These are phyloP conservation scores for Nematodospora anomalae DNA, from an alignment of 1,139 yeast species.

Conservation along the genomic window DNA sequence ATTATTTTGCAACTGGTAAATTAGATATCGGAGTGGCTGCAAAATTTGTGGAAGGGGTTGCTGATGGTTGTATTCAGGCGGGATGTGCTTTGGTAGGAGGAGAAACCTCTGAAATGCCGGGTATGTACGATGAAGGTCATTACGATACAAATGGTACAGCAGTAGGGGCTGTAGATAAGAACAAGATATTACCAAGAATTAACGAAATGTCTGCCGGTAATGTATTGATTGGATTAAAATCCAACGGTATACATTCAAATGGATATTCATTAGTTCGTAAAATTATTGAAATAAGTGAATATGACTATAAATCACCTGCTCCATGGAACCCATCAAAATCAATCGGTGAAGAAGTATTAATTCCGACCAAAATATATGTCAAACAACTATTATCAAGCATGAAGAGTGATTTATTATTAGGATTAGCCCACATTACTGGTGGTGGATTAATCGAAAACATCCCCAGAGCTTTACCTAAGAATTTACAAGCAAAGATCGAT, in stretches of 20 bases:
- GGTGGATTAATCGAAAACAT: conserved; percentile 97
- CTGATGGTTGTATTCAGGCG: conserved; percentile 91
- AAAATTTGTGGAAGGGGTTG: conserved; percentile 91
- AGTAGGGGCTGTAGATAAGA: conserved; percentile 93
- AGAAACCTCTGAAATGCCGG: conserved; percentile 99
- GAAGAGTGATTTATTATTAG: conserved; percentile 67
- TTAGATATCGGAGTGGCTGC: conserved; percentile 83
- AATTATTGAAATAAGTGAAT: conserved; percentile 74
- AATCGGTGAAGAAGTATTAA: conserved; percentile 81
- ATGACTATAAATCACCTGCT: conserved; percentile 68
- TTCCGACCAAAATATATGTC: conserved; percentile 93
- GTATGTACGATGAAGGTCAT: conserved; percentile 93
- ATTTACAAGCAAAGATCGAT: conserved; percentile 79
- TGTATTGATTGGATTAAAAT: conserved; percentile 79
- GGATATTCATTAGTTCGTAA: conserved; percentile 97
- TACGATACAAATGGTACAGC: conserved; percentile 99
- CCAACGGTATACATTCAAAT: conserved; percentile 94
- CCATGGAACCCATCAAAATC: conserved; percentile 79
- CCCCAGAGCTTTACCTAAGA: conserved; percentile 88
- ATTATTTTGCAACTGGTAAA: conserved; percentile 94
- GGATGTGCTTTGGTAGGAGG: conserved; percentile 99
- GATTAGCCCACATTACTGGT: conserved; percentile 96
- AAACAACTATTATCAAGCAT: conserved; percentile 81
- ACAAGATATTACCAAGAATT: conserved; percentile 69
- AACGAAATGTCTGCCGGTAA: conserved; percentile 74